Conservation (phyloP, 352 stramenopile species). For the Pythium guiyangense region DNA sequence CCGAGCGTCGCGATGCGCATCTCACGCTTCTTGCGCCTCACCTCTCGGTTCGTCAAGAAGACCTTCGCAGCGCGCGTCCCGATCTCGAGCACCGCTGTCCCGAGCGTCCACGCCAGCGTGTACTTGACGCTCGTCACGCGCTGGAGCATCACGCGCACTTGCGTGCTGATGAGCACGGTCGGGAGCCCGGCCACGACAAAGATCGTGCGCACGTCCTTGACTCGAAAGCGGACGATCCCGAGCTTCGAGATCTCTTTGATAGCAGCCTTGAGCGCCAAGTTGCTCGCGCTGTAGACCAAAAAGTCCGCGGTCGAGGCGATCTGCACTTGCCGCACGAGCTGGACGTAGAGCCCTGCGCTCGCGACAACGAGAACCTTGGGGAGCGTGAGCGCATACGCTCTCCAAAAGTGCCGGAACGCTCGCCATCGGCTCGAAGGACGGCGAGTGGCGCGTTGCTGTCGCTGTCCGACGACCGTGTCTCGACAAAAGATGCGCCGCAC, state of each 20-base stretch:
- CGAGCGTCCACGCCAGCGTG: conserved; percentile 18
- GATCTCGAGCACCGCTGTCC: conserved; percentile 27
- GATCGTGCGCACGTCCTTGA: conserved; percentile 29
- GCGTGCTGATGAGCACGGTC: conserved; percentile 40
- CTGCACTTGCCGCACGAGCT: background rate
- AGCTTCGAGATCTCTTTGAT: conserved; percentile 28
- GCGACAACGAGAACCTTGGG: conserved; percentile 16
- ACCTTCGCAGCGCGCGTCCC: conserved; percentile 17
- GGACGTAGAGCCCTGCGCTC: background rate
- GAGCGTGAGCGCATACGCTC: conserved; percentile 10
- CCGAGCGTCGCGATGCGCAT: background rate
- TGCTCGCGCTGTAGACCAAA: conserved; percentile 23
- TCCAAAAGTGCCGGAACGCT: conserved; percentile 7
- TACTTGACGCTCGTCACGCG: conserved; percentile 17
- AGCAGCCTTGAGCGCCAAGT: conserved; percentile 21
- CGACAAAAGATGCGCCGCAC: conserved; percentile 18
- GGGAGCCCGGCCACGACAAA: conserved; percentile 26
- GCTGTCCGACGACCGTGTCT: conserved; percentile 8
- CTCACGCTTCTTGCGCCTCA: background rate
- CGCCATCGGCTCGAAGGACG: background rate
- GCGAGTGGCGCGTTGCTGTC: background rate
- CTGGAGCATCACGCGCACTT: conserved; percentile 29
- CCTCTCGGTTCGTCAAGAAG: background rate
- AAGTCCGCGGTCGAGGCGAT: background rate
- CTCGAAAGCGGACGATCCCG: conserved; percentile 19